phyloP scores from a whole-genome alignment of 257 asterid species.

The Henckelia pumila region DNA sequence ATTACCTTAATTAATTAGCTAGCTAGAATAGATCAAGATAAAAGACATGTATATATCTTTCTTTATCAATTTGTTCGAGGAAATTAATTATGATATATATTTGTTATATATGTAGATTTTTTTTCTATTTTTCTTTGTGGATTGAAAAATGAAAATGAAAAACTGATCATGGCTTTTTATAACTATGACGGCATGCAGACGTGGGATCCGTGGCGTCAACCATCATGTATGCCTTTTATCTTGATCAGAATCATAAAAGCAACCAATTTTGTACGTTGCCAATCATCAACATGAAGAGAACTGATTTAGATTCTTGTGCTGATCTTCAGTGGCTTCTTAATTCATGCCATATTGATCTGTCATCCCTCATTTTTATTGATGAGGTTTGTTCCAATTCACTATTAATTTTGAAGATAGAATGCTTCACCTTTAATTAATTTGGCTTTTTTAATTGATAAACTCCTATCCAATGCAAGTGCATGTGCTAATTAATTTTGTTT shows the following conservation, averaged over 20 bases:
- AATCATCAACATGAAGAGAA: conserved; percentile 71
- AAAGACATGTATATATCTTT: neutral
- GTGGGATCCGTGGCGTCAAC: conserved; percentile 73
- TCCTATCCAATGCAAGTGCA: too few species aligned
- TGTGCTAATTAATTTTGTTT: neutral
- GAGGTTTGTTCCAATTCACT: conserved; percentile 46
- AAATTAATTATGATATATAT: neutral
- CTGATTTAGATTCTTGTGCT: conserved; percentile 45
- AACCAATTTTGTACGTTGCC: conserved; percentile 65
- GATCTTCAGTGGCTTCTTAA: conserved; percentile 70
- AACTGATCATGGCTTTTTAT: conserved; percentile 6
- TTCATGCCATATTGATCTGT: conserved; percentile 65
- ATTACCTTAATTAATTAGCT: too few species aligned
- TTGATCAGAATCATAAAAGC: conserved; percentile 41
- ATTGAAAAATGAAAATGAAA: conserved; percentile 1
- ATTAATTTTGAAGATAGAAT: conserved; percentile 6
- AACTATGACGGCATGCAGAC: too few species aligned
- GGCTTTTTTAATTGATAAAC: neutral
- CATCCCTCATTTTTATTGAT: conserved; percentile 63
- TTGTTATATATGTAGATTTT: neutral
- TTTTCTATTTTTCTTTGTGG: neutral
- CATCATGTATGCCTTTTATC: conserved; percentile 74
- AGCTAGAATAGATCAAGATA: conserved; percentile 1
- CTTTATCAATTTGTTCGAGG: conserved; percentile 5
- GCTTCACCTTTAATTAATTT: neutral